Evolutionary conservation across 169 alveolate genomes (phyloP).

Genomic region (Sarcocystis neurona): DNA sequence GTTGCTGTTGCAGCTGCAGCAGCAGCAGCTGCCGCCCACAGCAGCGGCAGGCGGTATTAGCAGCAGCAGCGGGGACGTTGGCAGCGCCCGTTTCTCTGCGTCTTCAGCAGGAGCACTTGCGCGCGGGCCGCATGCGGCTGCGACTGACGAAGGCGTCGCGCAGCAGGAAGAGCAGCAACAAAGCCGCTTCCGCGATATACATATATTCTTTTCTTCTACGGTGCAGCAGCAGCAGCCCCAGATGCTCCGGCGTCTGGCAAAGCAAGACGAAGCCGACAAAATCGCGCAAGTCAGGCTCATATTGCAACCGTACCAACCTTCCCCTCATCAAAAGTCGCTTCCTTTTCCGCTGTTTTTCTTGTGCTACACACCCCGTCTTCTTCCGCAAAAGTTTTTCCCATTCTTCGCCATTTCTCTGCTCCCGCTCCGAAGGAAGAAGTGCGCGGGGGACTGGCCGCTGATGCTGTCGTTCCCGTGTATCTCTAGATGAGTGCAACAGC

Average conservation of each 20-base stretch:
- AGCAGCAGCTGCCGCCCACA: slow-evolving; percentile 67
- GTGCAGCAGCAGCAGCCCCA: slow-evolving; percentile 29
- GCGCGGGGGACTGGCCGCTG: too few species aligned
- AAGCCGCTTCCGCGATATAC: slow-evolving; percentile 55
- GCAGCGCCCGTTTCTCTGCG: slow-evolving; percentile 75
- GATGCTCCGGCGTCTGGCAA: slow-evolving; percentile 31
- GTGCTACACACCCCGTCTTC: too few species aligned
- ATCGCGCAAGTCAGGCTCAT: slow-evolving; percentile 16
- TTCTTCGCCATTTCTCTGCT: too few species aligned
- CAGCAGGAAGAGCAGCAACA: neutral
- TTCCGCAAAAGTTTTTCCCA: too few species aligned
- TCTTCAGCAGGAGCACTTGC: neutral
- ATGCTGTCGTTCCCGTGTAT: too few species aligned
- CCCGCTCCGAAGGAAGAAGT: too few species aligned
- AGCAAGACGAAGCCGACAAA: slow-evolving; percentile 40
- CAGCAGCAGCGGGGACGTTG: slow-evolving; percentile 83
- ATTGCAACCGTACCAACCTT: neutral
- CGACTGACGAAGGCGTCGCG: neutral
- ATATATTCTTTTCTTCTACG: slow-evolving; percentile 29
- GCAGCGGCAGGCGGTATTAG: slow-evolving; percentile 79
- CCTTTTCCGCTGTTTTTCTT: neutral
- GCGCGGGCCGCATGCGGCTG: neutral
- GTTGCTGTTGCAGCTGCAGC: slow-evolving; percentile 65
- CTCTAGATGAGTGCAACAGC: too few species aligned
- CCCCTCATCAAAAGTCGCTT: neutral